phyloP scores from a whole-genome alignment of 1,284 basidiomycete species.

The Irpex sp. region DNA sequence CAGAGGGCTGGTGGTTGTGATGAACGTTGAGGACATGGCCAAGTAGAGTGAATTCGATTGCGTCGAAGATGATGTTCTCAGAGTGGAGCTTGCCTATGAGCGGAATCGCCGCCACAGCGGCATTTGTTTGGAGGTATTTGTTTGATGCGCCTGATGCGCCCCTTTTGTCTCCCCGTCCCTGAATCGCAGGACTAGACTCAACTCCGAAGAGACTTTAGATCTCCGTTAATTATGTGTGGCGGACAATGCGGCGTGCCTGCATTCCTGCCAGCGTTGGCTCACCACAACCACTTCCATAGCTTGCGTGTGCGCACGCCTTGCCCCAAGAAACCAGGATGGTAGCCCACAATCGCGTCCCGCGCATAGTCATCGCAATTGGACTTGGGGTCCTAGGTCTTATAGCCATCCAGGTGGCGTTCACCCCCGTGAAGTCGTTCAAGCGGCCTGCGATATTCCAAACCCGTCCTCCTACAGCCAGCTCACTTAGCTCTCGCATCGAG shows the following conservation, averaged over 20 bases:
- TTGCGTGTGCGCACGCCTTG: too few relatives aligned
- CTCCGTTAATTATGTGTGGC: background rate
- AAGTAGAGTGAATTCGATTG: background rate
- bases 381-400: constrained; percentile 7
- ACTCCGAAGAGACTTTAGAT: background rate
- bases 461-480: constrained; percentile 1
- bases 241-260: too few relatives aligned
- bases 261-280: background rate
- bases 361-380: constrained; percentile 1
- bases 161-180: background rate
- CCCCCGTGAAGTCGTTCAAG: constrained; percentile 1
- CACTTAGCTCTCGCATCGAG: background rate
- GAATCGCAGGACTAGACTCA: background rate
- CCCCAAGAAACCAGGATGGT: constrained; percentile 2
- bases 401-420: constrained; percentile 9
- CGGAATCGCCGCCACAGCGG: background rate
- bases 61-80: background rate
- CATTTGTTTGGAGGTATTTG: background rate
- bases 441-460: background rate
- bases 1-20: background rate
- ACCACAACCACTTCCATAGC: background rate
- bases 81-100: background rate
- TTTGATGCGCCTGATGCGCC: background rate
- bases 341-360: constrained; percentile 15
- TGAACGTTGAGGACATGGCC: background rate